Evolutionary conservation across 139 green algal genomes (phyloP).

Genomic region (Nannochloris sp.): DNA sequence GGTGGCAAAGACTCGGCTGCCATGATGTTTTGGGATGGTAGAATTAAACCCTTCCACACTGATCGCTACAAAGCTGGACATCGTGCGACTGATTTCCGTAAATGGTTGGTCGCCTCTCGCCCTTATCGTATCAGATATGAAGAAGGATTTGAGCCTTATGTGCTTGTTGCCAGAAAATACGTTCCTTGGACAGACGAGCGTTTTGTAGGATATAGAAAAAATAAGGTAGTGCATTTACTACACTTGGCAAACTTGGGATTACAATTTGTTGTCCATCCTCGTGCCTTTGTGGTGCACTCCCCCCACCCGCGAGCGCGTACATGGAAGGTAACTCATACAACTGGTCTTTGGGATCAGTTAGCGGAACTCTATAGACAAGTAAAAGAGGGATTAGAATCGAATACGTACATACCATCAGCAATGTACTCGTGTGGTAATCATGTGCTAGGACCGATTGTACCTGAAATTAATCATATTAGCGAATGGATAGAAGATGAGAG

Average conservation of each 20-base stretch:
- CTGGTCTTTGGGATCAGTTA: conserved; percentile 36
- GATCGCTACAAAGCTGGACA: conserved; percentile 34
- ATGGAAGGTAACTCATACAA: conserved; percentile 38
- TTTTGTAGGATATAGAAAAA: conserved; percentile 40
- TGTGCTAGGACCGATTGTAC: conserved; percentile 12
- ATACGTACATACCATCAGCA: conserved; percentile 19
- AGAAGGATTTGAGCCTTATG: conserved; percentile 37
- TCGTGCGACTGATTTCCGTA: conserved; percentile 33
- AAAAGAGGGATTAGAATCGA: conserved; percentile 18
- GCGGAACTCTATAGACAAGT: conserved; percentile 26
- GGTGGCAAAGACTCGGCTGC: conserved; percentile 26
- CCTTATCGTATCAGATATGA: conserved; percentile 34
- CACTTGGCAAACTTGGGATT: conserved; percentile 25
- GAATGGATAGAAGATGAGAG: background rate
- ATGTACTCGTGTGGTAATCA: conserved; percentile 31
- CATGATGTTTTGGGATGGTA: conserved; percentile 30
- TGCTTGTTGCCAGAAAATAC: conserved; percentile 21
- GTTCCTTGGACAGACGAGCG: conserved; percentile 39
- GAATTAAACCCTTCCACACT: conserved; percentile 38
- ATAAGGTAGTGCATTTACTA: conserved; percentile 42
- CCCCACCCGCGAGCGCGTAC: conserved; percentile 37
- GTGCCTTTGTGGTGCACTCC: conserved; percentile 42
- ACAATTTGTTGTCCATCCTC: conserved; percentile 41
- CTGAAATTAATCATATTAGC: background rate
- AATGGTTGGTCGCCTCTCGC: conserved; percentile 20